These are phyloP conservation scores for Centaurea solstitialis DNA, from an alignment of 129 eudicot species.

Conservation along the genomic window DNA sequence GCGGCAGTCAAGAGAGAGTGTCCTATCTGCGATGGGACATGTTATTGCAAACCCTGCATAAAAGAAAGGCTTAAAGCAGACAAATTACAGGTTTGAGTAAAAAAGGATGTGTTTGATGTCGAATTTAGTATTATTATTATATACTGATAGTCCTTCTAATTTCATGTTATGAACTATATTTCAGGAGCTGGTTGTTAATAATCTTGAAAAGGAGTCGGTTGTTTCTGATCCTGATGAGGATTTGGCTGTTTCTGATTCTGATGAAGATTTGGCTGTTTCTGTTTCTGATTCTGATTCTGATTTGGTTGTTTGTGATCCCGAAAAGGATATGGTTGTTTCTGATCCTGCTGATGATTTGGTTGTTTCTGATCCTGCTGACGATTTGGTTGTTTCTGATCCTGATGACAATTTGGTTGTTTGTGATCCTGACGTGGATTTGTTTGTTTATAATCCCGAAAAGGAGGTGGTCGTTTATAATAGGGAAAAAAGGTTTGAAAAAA, in stretches of 20 bases:
- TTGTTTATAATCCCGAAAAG: neutral
- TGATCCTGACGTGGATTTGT: conserved; percentile 1
- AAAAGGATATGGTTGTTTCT: no score
- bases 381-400: neutral
- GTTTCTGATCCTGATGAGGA: neutral
- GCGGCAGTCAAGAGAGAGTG: conserved; percentile 53
- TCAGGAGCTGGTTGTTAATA: conserved; percentile 45
- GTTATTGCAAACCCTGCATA: conserved; percentile 62
- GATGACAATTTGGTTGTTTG: conserved; percentile 30
- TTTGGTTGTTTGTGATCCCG: neutral
- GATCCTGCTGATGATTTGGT: no score
- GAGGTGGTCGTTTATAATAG: conserved; percentile 6
- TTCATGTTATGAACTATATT: conserved; percentile 22
- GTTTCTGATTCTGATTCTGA: no score
- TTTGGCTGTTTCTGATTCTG: no score
- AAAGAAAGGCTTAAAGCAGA: conserved; percentile 35
- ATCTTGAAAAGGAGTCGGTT: conserved; percentile 4
- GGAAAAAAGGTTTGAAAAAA: conserved; percentile 42
- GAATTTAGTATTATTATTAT: neutral
- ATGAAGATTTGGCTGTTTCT: no score
- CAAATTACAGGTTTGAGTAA: conserved; percentile 48
- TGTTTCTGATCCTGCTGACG: conserved; percentile 27
- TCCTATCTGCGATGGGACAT: conserved; percentile 72
- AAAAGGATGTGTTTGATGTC: neutral
- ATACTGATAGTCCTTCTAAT: neutral